phyloP scores from a whole-genome alignment of 371 early-diverging fungal genomes.

The Catenaria anguillulae region DNA sequence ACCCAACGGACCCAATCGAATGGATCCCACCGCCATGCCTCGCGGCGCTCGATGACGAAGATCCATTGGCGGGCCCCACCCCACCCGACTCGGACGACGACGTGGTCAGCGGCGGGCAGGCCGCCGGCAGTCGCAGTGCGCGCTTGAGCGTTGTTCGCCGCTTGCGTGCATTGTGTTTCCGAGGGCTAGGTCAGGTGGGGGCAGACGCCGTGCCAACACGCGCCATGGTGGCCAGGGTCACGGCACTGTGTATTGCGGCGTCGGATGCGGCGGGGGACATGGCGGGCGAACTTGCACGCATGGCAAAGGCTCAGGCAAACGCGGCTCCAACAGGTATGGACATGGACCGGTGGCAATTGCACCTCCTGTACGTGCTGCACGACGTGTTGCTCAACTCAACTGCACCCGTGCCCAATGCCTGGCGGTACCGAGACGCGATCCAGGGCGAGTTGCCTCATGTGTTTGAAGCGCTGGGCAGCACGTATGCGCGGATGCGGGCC shows the following conservation, averaged over 20 bases:
- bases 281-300: neutral
- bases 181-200: neutral
- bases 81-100: neutral
- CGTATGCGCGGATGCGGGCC: neutral
- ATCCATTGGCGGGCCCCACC: neutral
- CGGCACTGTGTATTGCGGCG: constrained; percentile 77
- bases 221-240: constrained; percentile 55
- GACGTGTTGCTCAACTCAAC: constrained; percentile 78
- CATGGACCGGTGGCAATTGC: constrained; percentile 44
- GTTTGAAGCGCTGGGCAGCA: neutral
- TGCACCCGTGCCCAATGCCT: constrained; percentile 62
- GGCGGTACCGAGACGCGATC: constrained; percentile 48
- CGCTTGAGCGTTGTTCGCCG: neutral
- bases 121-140: neutral
- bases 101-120: neutral
- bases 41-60: neutral
- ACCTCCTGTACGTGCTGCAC: constrained; percentile 54
- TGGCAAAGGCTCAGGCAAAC: neutral
- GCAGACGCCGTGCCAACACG: constrained; percentile 28
- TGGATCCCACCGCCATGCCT: constrained; percentile 69
- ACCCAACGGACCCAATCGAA: constrained; percentile 57
- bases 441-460: neutral
- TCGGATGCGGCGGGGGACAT: constrained; percentile 66
- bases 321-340: too few relatives aligned
- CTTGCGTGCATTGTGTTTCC: neutral